Evolutionary conservation across 306 rosid species (phyloP).

Genomic region (Cucumis melo): DNA sequence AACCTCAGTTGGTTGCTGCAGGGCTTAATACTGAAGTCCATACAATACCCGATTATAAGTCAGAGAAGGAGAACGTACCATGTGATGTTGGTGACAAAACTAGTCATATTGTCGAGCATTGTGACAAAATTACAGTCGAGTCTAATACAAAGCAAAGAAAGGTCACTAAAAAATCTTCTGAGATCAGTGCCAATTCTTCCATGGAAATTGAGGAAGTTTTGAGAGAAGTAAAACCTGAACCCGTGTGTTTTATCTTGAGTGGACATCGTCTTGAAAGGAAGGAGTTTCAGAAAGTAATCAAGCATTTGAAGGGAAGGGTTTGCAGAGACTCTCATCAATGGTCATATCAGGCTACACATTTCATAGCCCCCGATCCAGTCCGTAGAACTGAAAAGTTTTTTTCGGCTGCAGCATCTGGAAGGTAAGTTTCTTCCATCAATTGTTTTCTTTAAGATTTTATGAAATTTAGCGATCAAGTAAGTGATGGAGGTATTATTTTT

Average conservation of each 20-base stretch:
- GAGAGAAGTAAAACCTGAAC: slow-evolving; percentile 25
- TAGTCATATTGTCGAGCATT: slow-evolving; percentile 7
- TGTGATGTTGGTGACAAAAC: slow-evolving; percentile 16
- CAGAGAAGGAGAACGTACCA: slow-evolving; percentile 70
- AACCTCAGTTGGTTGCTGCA: slow-evolving; percentile 15
- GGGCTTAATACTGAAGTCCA: slow-evolving; percentile 16
- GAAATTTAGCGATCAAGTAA: background rate
- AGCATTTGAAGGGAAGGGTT: slow-evolving; percentile 58
- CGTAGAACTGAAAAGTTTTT: slow-evolving; percentile 83
- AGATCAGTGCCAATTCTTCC: slow-evolving; percentile 12
- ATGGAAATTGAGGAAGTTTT: slow-evolving; percentile 12
- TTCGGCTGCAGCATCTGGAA: slow-evolving; percentile 95
- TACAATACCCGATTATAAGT: slow-evolving; percentile 15
- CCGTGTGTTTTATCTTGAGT: slow-evolving; percentile 52
- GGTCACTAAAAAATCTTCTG: slow-evolving; percentile 12
- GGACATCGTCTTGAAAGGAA: slow-evolving; percentile 66
- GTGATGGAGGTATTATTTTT: background rate
- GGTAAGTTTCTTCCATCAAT: slow-evolving; percentile 20
- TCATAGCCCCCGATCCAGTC: slow-evolving; percentile 62
- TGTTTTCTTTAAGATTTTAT: background rate
- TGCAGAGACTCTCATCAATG: slow-evolving; percentile 87
- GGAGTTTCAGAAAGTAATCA: slow-evolving; percentile 65
- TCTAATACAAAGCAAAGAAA: slow-evolving; percentile 16
- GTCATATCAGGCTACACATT: slow-evolving; percentile 98
- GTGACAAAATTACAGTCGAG: slow-evolving; percentile 17